Conservation (phyloP, 306 rosid genomes). For the Herpetospermum pedunculosum region DNA sequence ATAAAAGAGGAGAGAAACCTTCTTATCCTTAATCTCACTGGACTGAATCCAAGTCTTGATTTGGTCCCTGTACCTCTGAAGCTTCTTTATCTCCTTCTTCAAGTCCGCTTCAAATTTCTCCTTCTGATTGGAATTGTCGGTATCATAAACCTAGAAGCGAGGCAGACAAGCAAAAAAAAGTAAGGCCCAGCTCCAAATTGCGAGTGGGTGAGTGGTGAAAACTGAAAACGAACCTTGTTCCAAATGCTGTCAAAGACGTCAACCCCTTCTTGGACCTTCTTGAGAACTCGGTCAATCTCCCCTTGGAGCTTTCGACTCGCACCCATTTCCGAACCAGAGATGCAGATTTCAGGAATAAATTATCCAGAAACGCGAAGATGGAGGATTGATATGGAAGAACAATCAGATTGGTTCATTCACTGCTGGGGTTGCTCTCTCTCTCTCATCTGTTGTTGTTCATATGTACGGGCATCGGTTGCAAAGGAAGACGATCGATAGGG, state of each 20-base stretch:
- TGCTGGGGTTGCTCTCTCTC: not conserved
- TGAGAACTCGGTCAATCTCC: constrained; percentile 95
- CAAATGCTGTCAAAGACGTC: constrained; percentile 93
- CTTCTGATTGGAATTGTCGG: constrained; percentile 97
- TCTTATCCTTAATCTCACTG: constrained; percentile 93
- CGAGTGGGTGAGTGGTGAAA: not conserved
- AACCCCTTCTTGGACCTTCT: constrained; percentile 97
- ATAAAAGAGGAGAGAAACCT: constrained; percentile 31
- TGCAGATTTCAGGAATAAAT: not conserved
- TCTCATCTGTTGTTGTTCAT: not conserved
- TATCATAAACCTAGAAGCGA: constrained; percentile 63
- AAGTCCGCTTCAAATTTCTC: constrained; percentile 98
- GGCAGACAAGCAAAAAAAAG: not conserved
- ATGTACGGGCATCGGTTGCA: not conserved
- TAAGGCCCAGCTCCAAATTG: not conserved
- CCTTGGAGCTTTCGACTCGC: constrained; percentile 99
- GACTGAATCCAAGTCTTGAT: constrained; percentile 98
- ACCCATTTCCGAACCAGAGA: constrained; percentile 38
- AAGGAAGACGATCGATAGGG: not conserved
- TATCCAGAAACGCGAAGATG: not conserved
- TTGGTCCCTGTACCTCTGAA: constrained; percentile 90
- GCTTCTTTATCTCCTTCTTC: constrained; percentile 96
- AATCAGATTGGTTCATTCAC: not conserved
- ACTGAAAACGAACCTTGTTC: constrained; percentile 59
- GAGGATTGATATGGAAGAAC: not conserved